Evolutionary conservation across 441 rosid genomes (phyloP).

Genomic region (Euphorbia schlechtendalii): DNA sequence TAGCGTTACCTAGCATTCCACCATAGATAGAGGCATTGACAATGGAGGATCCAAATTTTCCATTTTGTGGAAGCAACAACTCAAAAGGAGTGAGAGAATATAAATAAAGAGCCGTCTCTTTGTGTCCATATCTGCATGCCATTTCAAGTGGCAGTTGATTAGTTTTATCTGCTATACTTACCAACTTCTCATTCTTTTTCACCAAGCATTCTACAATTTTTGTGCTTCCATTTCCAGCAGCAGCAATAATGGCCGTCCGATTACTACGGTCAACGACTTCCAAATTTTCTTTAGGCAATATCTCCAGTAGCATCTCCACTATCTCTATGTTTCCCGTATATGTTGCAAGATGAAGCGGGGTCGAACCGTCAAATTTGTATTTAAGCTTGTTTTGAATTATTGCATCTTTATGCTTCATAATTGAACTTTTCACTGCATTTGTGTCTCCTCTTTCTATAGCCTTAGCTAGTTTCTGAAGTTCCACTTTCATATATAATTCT

Average conservation of each 20-base stretch:
- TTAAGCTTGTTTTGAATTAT: not conserved
- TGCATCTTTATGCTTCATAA: not conserved
- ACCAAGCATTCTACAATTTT: constrained; percentile 1
- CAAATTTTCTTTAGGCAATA: not conserved
- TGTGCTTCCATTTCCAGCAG: not conserved
- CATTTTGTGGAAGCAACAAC: not conserved
- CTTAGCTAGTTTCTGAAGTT: too few relatives aligned
- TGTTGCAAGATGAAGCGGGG: constrained; percentile 11
- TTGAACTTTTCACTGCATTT: not conserved
- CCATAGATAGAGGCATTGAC: not conserved
- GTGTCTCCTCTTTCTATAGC: not conserved
- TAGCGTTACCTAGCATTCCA: too few relatives aligned
- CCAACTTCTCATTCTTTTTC: not conserved
- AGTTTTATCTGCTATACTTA: not conserved
- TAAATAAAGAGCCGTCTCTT: not conserved
- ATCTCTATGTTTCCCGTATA: not conserved
- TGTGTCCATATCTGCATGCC: not conserved
- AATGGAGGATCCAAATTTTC: not conserved
- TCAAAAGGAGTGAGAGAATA: not conserved
- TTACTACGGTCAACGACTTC: not conserved
- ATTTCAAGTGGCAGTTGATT: not conserved
- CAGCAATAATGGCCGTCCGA: not conserved
- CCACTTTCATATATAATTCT: not conserved
- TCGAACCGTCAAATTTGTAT: not conserved
- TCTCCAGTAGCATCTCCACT: not conserved